Evolutionary conservation across 257 asterid species (phyloP), one percentile per base, ranked within the genome.

Genomic region (Oldenlandia corymbosa): DNA sequence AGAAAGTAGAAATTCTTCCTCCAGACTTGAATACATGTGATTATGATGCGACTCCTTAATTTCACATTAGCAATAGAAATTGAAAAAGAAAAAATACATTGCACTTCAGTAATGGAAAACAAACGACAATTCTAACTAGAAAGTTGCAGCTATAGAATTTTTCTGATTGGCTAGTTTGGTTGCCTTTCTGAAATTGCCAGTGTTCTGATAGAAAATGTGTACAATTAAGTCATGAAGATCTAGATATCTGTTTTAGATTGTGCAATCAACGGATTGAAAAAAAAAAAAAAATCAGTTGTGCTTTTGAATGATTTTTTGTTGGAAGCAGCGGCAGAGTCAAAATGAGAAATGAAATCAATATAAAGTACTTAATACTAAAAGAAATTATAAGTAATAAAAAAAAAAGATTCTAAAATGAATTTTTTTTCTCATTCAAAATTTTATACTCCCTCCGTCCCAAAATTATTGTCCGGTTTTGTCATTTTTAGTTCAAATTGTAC

Each of bases 141-240:
- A 43, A 43, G 14, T 16, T 59, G 21, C 21, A 39, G 0, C 5
- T 37, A 4, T 14, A 24, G 41, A 59, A 54, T n/a, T 12, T 13
- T 52, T 10, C 17, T 24, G 58, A 52, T 52, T 52, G 58, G 26
- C 27, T 34, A 52, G 58, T 52, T n/a, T n/a, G n/a, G n/a, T 26
- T 12, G 31, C 30, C 8, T 24, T 7, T 7, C 27, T 52, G 16
- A 52, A 52, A 26, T 26, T 51, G 23, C 32, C 26, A 51, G 20
- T 23, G 4, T n/a, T 10, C 34, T 9, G 58, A 52, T 52, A 4
- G 13, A 6, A 26, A 52, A 52, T 52, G 1, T 27, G 26, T n/a
- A 37, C 37, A 11, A 16, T 27, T 9, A 52, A 52, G 37, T 5
- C 27, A 13, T 52, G 20, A n/a, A n/a, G n/a, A n/a, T 23, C 24